Evolutionary conservation across 345 rosid genomes (phyloP).

Genomic region (Nasturtium officinale): DNA sequence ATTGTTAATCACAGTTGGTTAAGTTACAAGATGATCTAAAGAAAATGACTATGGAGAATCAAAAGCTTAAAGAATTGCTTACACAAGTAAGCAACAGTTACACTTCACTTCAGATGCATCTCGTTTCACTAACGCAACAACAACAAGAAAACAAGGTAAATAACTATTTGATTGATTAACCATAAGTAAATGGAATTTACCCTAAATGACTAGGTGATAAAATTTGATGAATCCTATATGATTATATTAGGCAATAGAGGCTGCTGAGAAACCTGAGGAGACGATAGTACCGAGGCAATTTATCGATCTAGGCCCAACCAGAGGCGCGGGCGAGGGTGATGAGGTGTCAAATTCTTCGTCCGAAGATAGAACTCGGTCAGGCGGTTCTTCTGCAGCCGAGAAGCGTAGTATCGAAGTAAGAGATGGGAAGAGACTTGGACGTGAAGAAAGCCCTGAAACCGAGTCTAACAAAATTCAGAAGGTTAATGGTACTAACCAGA

Average conservation of each 20-base stretch:
- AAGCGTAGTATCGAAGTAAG: constrained; percentile 40
- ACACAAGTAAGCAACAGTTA: constrained; percentile 69
- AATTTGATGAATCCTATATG: background rate
- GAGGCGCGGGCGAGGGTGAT: constrained; percentile 45
- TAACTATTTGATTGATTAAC: background rate
- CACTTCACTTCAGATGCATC: constrained; percentile 68
- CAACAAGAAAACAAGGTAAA: constrained; percentile 31
- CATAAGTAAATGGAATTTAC: constrained; percentile 2
- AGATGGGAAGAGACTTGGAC: constrained; percentile 51
- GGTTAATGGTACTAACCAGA: constrained; percentile 46
- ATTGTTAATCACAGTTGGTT: constrained; percentile 45
- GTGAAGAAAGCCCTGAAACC: constrained; percentile 74
- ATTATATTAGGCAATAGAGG: constrained; percentile 55
- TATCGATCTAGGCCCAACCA: constrained; percentile 59
- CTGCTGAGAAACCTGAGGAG: constrained; percentile 47
- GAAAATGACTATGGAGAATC: constrained; percentile 72
- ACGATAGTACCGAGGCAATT: constrained; percentile 64
- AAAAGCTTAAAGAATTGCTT: constrained; percentile 73
- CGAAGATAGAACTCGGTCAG: constrained; percentile 75
- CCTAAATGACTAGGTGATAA: background rate
- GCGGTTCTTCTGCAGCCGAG: constrained; percentile 42
- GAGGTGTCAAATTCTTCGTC: constrained; percentile 67
- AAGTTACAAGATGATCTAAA: constrained; percentile 71
- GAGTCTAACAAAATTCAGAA: constrained; percentile 59
- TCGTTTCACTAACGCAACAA: constrained; percentile 58